phyloP scores from a whole-genome alignment of 129 eudicot genomes.

The Artemisia tridentata region DNA sequence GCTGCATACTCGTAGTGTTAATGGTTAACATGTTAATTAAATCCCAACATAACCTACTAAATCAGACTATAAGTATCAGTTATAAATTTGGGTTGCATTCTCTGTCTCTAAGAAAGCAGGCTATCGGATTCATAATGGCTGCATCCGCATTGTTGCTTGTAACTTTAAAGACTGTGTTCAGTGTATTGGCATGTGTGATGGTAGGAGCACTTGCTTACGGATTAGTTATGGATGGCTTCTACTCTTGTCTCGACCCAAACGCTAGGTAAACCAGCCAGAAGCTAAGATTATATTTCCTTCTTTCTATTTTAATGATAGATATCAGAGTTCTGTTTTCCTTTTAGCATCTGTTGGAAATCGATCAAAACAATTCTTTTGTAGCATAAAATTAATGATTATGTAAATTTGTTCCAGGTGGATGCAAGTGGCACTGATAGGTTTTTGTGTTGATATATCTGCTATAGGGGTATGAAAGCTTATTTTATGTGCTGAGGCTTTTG shows the following conservation, averaged over 20 bases:
- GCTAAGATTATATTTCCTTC: background rate
- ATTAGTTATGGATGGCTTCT: background rate
- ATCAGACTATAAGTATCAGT: no score
- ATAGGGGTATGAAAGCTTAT: background rate
- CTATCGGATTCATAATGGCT: no score
- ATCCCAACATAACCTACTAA: no score
- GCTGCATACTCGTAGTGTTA: no score
- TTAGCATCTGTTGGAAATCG: background rate
- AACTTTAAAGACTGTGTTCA: background rate
- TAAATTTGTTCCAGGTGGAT: slow-evolving; percentile 10
- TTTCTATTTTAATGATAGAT: background rate
- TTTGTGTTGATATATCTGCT: background rate
- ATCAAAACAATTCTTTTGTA: no score
- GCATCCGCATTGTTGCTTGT: background rate
- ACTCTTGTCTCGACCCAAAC: slow-evolving; percentile 6
- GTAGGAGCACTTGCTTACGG: background rate
- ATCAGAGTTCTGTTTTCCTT: background rate
- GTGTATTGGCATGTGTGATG: slow-evolving; percentile 1
- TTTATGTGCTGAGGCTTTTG: background rate
- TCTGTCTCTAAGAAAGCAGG: no score
- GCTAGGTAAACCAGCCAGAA: slow-evolving; percentile 10
- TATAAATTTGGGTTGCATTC: no score
- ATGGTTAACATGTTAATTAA: no score
- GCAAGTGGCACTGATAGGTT: background rate
- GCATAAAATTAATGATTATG: no score